A percentile compares a stretch with the other conserved stretches of the same genome.
Evolutionary conservation across 257 asterid genomes (phyloP).

Genomic region (Eustoma russellianum): DNA sequence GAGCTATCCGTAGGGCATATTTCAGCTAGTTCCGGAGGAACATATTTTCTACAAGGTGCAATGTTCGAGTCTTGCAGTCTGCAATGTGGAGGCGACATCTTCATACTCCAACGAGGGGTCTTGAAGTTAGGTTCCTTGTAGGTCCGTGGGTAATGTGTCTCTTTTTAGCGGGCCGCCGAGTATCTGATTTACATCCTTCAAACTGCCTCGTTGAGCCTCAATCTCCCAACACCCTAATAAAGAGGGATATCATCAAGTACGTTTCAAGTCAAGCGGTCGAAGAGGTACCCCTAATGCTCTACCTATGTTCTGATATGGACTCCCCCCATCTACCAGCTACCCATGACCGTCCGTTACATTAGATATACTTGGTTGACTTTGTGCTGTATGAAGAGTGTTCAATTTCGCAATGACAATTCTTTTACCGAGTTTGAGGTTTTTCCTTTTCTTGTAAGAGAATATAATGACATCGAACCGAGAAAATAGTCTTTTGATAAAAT

Average conservation of each 20-base stretch:
- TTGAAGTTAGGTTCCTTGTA: too few species aligned
- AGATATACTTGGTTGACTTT: neutral
- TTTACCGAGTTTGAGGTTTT: neutral
- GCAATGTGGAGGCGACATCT: too few species aligned
- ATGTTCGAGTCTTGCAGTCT: too few species aligned
- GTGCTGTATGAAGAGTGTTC: neutral
- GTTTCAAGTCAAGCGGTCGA: slow-evolving; percentile 17
- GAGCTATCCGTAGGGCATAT: too few species aligned
- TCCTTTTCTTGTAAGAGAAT: slow-evolving; percentile 3
- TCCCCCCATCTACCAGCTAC: neutral
- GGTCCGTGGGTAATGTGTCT: too few species aligned
- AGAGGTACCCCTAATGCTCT: neutral
- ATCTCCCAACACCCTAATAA: neutral
- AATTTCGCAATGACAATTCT: neutral
- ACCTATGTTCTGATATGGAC: neutral
- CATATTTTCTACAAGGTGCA: neutral
- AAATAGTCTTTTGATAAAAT: too few species aligned
- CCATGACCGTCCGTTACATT: neutral
- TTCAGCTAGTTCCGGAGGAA: too few species aligned
- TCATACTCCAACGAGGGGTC: too few species aligned
- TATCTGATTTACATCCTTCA: too few species aligned
- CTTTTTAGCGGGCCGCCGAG: too few species aligned
- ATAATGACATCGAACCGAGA: too few species aligned
- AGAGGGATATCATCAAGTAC: neutral
- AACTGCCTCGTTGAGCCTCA: too few species aligned